A percentile compares a stretch with the other conserved stretches of the same genome.
Conservation (phyloP, 2,329 filamentous ascomycete species). For the Colletotrichum tanaceti region DNA sequence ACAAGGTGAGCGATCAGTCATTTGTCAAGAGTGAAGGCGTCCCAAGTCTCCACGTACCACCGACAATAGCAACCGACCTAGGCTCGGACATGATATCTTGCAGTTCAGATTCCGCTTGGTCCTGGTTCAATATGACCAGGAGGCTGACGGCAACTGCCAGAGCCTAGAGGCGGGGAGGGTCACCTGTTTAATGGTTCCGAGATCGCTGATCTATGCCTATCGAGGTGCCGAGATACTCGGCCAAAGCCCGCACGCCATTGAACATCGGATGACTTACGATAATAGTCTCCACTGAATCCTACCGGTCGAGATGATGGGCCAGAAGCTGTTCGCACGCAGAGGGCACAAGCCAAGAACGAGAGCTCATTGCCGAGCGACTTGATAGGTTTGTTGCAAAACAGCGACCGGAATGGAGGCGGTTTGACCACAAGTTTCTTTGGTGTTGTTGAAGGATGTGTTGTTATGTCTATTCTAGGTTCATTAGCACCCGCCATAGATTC, state of each 20-base stretch:
- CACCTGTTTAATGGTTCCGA: conserved; percentile 11
- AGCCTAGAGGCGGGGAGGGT: conserved; percentile 11
- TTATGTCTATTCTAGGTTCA: no score
- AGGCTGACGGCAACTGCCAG: background rate
- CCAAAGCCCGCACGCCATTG: background rate
- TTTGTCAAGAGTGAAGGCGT: background rate
- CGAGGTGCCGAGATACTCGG: background rate
- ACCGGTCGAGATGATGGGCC: background rate
- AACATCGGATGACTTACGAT: conserved; percentile 5
- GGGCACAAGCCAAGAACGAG: no score
- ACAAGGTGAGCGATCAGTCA: background rate
- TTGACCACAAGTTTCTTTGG: no score
- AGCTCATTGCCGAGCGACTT: no score
- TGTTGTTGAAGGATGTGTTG: no score
- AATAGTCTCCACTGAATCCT: background rate
- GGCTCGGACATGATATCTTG: conserved; percentile 19
- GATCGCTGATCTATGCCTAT: conserved; percentile 13
- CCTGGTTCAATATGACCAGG: background rate
- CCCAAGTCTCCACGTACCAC: background rate
- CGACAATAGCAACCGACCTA: conserved; percentile 25
- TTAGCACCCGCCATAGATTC: background rate
- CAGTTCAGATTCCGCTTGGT: background rate
- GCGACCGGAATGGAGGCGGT: no score
- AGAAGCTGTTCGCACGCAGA: no score
- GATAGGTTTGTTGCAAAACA: no score